A percentile compares a stretch with the other conserved stretches of the same genome.
These are phyloP conservation scores for Marasmius oreades DNA, from an alignment of 1,284 basidiomycete genomes.

Conservation along the genomic window DNA sequence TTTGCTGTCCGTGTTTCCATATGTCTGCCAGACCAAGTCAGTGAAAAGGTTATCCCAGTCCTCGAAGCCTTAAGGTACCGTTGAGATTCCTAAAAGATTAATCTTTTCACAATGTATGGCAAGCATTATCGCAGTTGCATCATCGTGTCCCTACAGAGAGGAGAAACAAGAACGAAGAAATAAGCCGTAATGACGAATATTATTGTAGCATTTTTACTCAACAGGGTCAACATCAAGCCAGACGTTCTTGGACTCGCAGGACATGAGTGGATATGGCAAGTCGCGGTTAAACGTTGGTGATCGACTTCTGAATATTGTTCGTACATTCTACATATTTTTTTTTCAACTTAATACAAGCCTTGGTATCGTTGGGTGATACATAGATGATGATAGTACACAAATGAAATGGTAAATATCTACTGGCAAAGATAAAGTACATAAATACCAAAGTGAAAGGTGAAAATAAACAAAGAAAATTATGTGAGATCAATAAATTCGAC, in stretches of 20 bases:
- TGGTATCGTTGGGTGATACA: too few species aligned
- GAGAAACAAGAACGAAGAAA: background rate
- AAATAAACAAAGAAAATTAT: background rate
- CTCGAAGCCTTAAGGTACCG: constrained; percentile 39
- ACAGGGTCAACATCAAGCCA: constrained; percentile 47
- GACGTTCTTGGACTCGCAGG: constrained; percentile 19
- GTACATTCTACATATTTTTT: background rate
- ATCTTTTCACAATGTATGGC: constrained; percentile 64
- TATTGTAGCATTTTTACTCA: background rate
- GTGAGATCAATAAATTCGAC: constrained; percentile 7
- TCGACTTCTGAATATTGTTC: too few species aligned
- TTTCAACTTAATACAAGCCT: too few species aligned
- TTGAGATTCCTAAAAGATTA: constrained; percentile 74
- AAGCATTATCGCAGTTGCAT: constrained; percentile 77
- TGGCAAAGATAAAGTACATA: background rate
- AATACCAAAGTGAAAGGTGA: background rate
- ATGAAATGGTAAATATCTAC: background rate
- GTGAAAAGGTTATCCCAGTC: background rate
- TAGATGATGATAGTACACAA: background rate
- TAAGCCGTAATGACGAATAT: background rate
- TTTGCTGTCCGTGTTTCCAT: constrained; percentile 68
- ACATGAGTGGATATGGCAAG: background rate
- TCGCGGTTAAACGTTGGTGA: background rate
- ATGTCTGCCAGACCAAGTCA: constrained; percentile 45
- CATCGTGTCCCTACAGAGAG: constrained; percentile 75